A percentile compares a stretch with the other conserved stretches of the same genome.
phyloP scores from a whole-genome alignment of 495 filamentous ascomycete genomes.

The Neurospora pannonica region DNA sequence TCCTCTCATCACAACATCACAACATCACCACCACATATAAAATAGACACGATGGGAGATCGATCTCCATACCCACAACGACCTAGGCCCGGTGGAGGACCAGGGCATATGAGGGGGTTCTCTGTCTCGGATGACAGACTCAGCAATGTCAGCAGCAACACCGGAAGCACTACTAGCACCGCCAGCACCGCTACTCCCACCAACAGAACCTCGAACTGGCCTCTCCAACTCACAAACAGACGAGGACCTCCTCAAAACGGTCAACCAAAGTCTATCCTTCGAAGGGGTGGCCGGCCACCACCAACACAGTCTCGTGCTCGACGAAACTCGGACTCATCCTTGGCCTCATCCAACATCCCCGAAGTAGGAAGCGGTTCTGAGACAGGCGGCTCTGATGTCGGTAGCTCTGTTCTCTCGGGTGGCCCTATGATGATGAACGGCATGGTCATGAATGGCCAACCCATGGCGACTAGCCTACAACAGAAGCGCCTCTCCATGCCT shows the following conservation, averaged over 20 bases:
- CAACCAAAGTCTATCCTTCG: slow-evolving; percentile 16
- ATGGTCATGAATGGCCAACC: not conserved
- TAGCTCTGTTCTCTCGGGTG: not conserved
- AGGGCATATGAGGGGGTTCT: not conserved
- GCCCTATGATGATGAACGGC: not conserved
- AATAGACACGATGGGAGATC: not conserved
- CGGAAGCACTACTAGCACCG: slow-evolving; percentile 8
- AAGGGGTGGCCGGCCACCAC: slow-evolving; percentile 10
- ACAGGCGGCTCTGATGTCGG: slow-evolving; percentile 1
- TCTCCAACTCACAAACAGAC: not conserved
- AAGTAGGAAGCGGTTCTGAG: slow-evolving; percentile 18
- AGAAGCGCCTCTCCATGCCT: not conserved
- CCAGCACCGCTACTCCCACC: slow-evolving; percentile 3
- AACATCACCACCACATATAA: not conserved
- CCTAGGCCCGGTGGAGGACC: not conserved
- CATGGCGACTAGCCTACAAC: not conserved
- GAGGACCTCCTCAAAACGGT: not conserved
- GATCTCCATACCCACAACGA: not conserved
- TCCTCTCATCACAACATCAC: not conserved
- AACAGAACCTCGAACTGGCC: not conserved
- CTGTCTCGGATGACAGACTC: slow-evolving; percentile 13
- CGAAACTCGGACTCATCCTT: slow-evolving; percentile 25
- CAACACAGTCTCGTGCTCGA: slow-evolving; percentile 11
- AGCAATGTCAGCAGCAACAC: not conserved
- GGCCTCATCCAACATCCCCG: slow-evolving; percentile 23